These are phyloP conservation scores for Millerozyma acaciae DNA, from an alignment of 805 yeast genomes.

Conservation along the genomic window DNA sequence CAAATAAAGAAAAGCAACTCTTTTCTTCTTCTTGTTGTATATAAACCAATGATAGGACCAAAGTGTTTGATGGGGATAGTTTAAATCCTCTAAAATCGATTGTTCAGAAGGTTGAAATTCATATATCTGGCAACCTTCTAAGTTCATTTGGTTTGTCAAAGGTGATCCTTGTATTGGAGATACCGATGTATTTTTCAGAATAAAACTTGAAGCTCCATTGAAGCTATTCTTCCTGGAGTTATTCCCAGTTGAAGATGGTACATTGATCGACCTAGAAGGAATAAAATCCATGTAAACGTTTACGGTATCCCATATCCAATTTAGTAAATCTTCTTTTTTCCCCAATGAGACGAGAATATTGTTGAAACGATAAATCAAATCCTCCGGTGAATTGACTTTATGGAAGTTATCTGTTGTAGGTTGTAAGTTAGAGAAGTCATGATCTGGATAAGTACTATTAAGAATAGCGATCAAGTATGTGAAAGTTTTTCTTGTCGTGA, in stretches of 20 bases:
- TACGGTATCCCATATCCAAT: slow-evolving; percentile 86
- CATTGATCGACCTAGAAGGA: slow-evolving; percentile 27
- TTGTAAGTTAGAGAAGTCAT: slow-evolving; percentile 83
- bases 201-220: slow-evolving; percentile 4
- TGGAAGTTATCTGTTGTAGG: slow-evolving; percentile 63
- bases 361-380: slow-evolving; percentile 64
- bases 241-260: slow-evolving; percentile 15
- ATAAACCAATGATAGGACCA: slow-evolving; percentile 90
- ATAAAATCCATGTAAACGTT: slow-evolving; percentile 74
- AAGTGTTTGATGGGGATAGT: slow-evolving; percentile 43
- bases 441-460: slow-evolving; percentile 93
- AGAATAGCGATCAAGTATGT: slow-evolving; percentile 87
- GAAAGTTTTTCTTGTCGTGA: slow-evolving; percentile 84
- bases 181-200: slow-evolving; percentile 5
- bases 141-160: slow-evolving; percentile 8
- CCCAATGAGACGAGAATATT: slow-evolving; percentile 60
- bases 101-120: slow-evolving; percentile 60
- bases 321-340: slow-evolving; percentile 36
- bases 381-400: slow-evolving; percentile 33
- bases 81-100: slow-evolving; percentile 58
- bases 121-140: slow-evolving; percentile 55
- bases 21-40: slow-evolving; percentile 83
- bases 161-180: slow-evolving; percentile 15
- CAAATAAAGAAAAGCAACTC: slow-evolving; percentile 83
- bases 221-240: slow-evolving; percentile 28